Evolutionary conservation across 768 basidiomycete species (phyloP).

Genomic region (Pleurotus citrinopileatus): DNA sequence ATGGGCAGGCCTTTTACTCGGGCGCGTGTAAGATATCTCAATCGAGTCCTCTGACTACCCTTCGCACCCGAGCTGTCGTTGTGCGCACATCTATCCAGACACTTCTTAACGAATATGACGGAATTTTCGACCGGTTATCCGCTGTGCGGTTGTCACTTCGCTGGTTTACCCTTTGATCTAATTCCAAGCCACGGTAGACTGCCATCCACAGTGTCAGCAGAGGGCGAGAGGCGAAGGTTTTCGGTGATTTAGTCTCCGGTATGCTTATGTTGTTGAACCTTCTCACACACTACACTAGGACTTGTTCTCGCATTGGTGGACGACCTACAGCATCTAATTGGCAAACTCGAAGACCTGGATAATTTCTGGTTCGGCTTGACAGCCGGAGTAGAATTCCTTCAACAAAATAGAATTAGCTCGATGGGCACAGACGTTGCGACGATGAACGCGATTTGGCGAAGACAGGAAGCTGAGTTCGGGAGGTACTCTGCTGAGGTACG

Average conservation of each 20-base stretch:
- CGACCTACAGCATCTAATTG: neutral
- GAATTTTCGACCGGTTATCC: neutral
- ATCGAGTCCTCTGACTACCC: neutral
- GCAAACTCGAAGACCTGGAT: neutral
- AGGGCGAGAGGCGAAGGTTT: neutral
- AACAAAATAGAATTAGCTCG: too few species aligned
- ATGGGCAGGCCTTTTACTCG: too few species aligned
- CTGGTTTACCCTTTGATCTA: neutral
- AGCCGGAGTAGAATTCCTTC: neutral
- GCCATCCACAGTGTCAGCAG: too few species aligned
- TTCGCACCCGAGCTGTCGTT: neutral
- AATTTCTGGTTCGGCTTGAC: conserved; percentile 2
- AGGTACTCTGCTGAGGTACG: neutral
- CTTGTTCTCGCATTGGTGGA: too few species aligned
- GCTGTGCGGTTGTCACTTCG: neutral
- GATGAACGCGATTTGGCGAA: neutral
- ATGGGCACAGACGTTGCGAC: neutral
- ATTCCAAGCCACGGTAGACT: neutral
- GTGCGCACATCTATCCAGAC: neutral
- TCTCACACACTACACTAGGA: neutral
- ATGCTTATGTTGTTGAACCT: neutral
- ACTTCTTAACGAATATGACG: neutral
- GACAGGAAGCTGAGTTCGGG: neutral
- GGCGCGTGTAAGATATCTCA: neutral
- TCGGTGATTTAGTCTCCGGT: neutral